Evolutionary conservation across 2,329 filamentous ascomycete species (phyloP), one percentile per base, ranked within the genome.

Genomic region (Aspergillus caelatus): DNA sequence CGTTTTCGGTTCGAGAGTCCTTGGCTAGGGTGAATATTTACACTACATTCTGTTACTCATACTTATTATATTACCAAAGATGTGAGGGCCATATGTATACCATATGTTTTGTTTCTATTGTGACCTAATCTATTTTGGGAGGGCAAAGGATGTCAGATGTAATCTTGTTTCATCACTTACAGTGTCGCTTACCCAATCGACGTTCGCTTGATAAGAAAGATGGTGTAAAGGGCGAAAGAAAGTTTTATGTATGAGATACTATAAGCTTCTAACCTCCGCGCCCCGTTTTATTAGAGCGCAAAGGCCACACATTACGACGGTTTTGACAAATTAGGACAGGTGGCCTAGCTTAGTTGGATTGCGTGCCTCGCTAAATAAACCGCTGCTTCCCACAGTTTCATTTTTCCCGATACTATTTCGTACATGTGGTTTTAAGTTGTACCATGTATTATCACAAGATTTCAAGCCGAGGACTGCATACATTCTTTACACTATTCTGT

Each of bases 321-420:
- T 36, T 50, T 39, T 36, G 46, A 59, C 21, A 59, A 26, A 52
- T 53, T 39, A 28, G 26, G 32, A 39, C 23, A 46, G 16, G 46
- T 19, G 30, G 39, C 57, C n/a, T 65, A 58, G 61, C 53, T 65
- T 36, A 43, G 34, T 65, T 36, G 41, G 28, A 65, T 65, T 62
- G 60, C 43, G 56, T 58, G 57, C 50, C 55, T 62, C 56, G 48
- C 61, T 55, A 48, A 56, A 26, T 34, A 55, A 26, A n/a, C 41
- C 32, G 28, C 30, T n/a, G 10, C 9, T 52, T 52, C 48, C 28
- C 48, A 52, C 48, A 32, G 12, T 52, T 21, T 52, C 28, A 32
- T 32, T 52, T 52, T 52, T 14, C 26, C 50, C 28, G 36, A 39
- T 56, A 61, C 52, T 46, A 56, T 30, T 10, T 26, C 53, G 50